Base-by-base conservation (phyloP, 495 filamentous ascomycete genomes). In the Daldinia decipiens region DNA sequence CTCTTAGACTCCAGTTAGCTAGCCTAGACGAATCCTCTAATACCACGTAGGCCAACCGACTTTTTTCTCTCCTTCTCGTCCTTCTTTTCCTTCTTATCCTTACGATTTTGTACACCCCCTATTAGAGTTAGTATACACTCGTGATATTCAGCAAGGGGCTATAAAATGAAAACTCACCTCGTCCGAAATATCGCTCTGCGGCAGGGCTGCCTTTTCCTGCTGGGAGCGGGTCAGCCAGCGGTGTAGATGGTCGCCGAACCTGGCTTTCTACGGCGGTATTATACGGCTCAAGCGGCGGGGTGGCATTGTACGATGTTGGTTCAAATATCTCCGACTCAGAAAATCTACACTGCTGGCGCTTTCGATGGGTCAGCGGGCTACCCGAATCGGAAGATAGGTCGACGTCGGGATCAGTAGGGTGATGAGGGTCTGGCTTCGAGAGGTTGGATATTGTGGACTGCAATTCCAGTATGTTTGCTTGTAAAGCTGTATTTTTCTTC, bases 21-120 rank as follows among this genome's bases (percentile, higher is more conserved):
- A 52, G 27, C 27, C 50, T 70, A 74, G 53, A 85, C 83, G 72
- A 87, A 86, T 24, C 82, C 81, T 34, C 86, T 75, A 57, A 89
- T 86, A 34, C 85, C 84, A 24, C 81, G 79, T 13, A 88, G 68
- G 5, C 83, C 86, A 17, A 76, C 73, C 11, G 77, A 72, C 72
- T 86, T 87, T 76, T 87, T 88, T 15, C 82, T 82, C 67, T 85
- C 84, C 59, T 86, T 86, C 12, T 83, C 82, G 0, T 76, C 74
- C 65, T 83, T 83, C 62, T 79, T 81, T 4, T 83, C 78, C 56
- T 86, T 82, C 40, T 83, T 83, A 3, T 86, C 82, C 67, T 85
- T 87, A 38, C 82, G 77, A 70, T 88, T 88, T 75, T 88, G 85
- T 0, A 87, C 81, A 8, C 87, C 86, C 13, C 83, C 87, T 88